Evolutionary conservation across 805 yeast genomes (phyloP).

Genomic region (Candida bentonensis): DNA sequence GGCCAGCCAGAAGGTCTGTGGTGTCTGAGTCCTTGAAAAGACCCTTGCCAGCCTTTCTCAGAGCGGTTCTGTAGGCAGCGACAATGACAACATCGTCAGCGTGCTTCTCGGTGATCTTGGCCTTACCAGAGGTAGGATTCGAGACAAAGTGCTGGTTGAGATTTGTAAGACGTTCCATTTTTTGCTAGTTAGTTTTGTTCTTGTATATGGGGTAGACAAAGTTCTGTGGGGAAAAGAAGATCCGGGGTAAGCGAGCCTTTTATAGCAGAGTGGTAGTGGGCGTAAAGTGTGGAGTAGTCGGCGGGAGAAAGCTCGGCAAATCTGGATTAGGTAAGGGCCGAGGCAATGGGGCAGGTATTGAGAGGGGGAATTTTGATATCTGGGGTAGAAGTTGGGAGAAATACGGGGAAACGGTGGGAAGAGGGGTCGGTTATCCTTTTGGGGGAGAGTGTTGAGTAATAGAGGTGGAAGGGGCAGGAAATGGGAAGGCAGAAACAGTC

Average conservation of each 20-base stretch:
- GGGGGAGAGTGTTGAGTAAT: too few species aligned
- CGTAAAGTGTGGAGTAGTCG: too few species aligned
- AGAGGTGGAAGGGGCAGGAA: too few species aligned
- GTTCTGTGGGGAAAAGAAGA: not conserved
- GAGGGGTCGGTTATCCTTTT: too few species aligned
- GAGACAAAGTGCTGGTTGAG: conserved; percentile 19
- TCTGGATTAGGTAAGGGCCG: too few species aligned
- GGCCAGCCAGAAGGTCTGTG: conserved; percentile 59
- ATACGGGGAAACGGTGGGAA: too few species aligned
- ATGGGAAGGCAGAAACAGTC: too few species aligned
- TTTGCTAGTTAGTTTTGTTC: not conserved
- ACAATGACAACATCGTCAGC: conserved; percentile 87
- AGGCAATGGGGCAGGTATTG: too few species aligned
- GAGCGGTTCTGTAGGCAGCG: conserved; percentile 81
- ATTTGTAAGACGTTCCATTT: conserved; percentile 22
- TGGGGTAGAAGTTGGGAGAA: too few species aligned
- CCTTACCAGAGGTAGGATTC: conserved; percentile 20
- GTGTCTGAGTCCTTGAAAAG: conserved; percentile 68
- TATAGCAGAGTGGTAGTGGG: not conserved
- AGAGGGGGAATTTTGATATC: too few species aligned
- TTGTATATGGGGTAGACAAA: too few species aligned
- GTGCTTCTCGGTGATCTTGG: conserved; percentile 35
- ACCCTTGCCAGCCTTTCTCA: conserved; percentile 80
- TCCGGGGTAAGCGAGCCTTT: not conserved
- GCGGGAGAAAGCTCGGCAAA: not conserved